Conservation (phyloP, 108 stramenopile species). For the Nitzschia sp. region DNA sequence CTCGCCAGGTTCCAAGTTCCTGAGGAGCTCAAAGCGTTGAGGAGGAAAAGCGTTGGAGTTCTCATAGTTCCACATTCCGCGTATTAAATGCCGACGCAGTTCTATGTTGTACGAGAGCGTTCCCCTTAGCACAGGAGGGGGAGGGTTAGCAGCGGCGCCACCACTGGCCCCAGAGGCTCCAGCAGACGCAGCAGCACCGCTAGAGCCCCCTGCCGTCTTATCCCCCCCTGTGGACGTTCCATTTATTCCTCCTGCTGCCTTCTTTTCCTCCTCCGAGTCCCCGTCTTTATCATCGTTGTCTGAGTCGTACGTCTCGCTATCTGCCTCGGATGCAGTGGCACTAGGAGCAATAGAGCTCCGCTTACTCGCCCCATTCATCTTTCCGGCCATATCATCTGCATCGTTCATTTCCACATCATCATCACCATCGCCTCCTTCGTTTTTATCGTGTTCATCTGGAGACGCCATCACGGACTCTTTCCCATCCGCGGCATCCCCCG, state of each 20-base stretch:
- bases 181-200: not conserved
- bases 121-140: conserved; percentile 67
- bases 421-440: conserved; percentile 1
- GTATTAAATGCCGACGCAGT: conserved; percentile 75
- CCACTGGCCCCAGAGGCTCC: not conserved
- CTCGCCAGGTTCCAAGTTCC: conserved; percentile 64
- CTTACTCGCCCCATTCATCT: not conserved
- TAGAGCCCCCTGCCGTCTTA: not conserved
- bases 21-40: conserved; percentile 80
- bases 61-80: conserved; percentile 89
- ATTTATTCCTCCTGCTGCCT: conserved; percentile 23
- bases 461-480: not conserved
- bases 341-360: not conserved
- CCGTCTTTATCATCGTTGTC: conserved; percentile 1
- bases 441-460: not conserved
- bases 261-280: not conserved
- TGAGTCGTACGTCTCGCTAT: not conserved
- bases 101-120: conserved; percentile 77
- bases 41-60: conserved; percentile 60
- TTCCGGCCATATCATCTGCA: not conserved
- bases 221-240: not conserved
- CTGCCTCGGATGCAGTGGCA: conserved; percentile 3
- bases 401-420: conserved; percentile 33
- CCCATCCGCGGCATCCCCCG: not conserved
- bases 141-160: conserved; percentile 32